phyloP scores from a whole-genome alignment of 2,329 filamentous ascomycete genomes.

The Fusarium sp. region DNA sequence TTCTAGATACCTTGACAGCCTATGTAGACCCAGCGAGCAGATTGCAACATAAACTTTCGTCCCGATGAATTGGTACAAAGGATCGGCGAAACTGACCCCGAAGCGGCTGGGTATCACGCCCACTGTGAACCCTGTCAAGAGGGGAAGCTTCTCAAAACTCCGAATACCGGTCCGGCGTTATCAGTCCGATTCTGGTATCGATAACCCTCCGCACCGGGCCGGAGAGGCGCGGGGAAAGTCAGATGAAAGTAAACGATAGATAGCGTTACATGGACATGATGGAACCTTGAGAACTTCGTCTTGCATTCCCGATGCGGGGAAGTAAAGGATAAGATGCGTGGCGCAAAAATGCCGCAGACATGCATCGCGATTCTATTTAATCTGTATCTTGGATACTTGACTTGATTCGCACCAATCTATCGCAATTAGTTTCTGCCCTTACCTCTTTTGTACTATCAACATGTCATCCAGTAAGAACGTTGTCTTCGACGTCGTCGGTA shows the following conservation, averaged over 20 bases:
- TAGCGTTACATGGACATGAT: neutral
- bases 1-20: neutral
- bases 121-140: neutral
- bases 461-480: neutral
- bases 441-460: neutral
- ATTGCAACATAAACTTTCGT: neutral
- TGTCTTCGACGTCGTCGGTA: conserved; percentile 1
- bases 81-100: neutral
- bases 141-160: neutral
- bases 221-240: neutral
- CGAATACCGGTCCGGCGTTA: neutral
- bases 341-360: neutral
- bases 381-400: neutral
- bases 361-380: neutral
- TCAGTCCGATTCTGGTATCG: neutral
- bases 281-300: neutral
- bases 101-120: neutral
- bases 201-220: neutral
- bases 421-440: neutral
- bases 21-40: too few relatives aligned
- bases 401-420: neutral
- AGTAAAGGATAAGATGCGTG: neutral
- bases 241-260: neutral
- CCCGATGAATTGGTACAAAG: neutral
- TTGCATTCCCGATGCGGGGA: neutral